phyloP scores from a whole-genome alignment of 2,329 filamentous ascomycete genomes.

The Scedosporium aurantiacum region DNA sequence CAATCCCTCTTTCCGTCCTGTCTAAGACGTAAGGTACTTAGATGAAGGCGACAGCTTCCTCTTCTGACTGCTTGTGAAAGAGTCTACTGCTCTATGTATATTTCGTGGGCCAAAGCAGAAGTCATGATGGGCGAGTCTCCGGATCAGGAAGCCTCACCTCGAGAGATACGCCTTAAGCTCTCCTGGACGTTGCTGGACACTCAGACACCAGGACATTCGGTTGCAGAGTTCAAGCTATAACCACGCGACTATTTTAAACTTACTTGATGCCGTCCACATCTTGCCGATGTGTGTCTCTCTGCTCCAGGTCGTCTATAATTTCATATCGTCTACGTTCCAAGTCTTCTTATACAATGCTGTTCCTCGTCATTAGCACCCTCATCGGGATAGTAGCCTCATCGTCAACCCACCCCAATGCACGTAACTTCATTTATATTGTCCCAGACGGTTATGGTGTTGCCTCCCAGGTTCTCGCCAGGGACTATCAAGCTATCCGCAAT shows the following conservation, averaged over 20 bases:
- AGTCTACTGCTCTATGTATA: too few relatives aligned
- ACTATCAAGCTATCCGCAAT: constrained; percentile 12
- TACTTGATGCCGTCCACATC: background rate
- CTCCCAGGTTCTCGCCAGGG: constrained; percentile 19
- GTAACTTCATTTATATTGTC: constrained; percentile 23
- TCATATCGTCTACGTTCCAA: background rate
- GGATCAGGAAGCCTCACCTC: too few relatives aligned
- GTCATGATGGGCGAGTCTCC: too few relatives aligned
- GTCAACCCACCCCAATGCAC: constrained; percentile 9
- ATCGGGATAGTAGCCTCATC: background rate
- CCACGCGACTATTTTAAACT: background rate
- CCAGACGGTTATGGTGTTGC: constrained; percentile 20
- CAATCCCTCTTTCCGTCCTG: too few relatives aligned
- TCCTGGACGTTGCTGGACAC: too few relatives aligned
- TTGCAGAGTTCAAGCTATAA: too few relatives aligned
- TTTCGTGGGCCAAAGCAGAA: too few relatives aligned
- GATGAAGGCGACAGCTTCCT: too few relatives aligned
- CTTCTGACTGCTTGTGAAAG: too few relatives aligned
- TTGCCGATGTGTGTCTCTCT: background rate
- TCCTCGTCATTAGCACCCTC: background rate
- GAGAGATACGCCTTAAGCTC: too few relatives aligned
- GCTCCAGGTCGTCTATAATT: background rate
- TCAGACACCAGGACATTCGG: too few relatives aligned
- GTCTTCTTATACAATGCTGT: background rate
- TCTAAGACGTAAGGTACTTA: too few relatives aligned